phyloP scores from a whole-genome alignment of 139 green algal genomes.

The Astrephomene gubernaculifera region DNA sequence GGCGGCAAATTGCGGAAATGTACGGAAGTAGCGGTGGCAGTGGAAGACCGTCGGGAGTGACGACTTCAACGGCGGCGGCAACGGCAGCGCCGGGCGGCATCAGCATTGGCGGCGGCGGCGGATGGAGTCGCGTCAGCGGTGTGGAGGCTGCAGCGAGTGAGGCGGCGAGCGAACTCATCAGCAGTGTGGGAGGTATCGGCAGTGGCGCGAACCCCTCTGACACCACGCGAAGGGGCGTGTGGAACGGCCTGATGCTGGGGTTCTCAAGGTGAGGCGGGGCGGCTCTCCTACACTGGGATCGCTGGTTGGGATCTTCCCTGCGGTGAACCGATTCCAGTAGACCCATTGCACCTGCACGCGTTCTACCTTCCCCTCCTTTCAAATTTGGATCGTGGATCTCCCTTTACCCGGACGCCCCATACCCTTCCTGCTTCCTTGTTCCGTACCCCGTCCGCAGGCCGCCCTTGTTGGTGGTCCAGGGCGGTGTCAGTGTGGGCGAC shows the following conservation, averaged over 20 bases:
- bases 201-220: background rate
- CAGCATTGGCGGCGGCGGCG: background rate
- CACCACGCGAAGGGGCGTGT: background rate
- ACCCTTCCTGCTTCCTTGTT: background rate
- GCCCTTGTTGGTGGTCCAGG: background rate
- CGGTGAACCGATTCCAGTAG: no score
- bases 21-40: no score
- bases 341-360: no score
- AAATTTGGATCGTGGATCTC: no score
- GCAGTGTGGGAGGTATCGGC: background rate
- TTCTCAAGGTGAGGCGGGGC: no score
- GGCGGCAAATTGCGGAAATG: constrained; percentile 7
- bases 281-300: no score
- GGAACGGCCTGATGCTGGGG: constrained; percentile 3
- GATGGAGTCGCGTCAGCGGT: background rate
- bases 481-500: background rate
- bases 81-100: background rate
- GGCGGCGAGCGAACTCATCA: constrained; percentile 2
- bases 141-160: background rate
- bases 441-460: background rate
- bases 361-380: no score
- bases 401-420: background rate
- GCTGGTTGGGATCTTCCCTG: no score
- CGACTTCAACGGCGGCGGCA: background rate
- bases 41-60: background rate